Conservation (phyloP, 345 rosid species). For the Cardamine resedifolia region DNA sequence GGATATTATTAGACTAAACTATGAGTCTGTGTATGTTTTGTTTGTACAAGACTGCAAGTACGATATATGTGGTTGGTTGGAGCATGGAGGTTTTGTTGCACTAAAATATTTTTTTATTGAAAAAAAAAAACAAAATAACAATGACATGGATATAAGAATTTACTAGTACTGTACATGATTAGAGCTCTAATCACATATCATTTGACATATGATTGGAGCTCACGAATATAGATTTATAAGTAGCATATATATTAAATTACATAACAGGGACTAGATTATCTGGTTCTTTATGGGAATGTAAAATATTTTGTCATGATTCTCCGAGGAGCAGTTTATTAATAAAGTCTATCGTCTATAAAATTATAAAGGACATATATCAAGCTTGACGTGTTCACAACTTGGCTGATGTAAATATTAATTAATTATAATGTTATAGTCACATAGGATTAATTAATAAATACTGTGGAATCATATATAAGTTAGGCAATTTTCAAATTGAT, state of each 20-base stretch:
- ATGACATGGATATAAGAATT: neutral
- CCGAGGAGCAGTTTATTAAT: neutral
- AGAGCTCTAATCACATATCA: neutral
- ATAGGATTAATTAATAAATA: neutral
- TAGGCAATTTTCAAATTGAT: neutral
- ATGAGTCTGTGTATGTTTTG: too few species aligned
- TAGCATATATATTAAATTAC: neutral
- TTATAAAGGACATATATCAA: neutral
- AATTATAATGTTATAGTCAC: too few species aligned
- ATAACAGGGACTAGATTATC: neutral
- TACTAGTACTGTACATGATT: neutral
- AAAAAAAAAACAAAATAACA: neutral
- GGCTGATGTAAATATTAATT: slow-evolving; percentile 18
- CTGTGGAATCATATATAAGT: neutral
- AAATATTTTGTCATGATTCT: slow-evolving; percentile 3
- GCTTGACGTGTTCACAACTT: slow-evolving; percentile 24
- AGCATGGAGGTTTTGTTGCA: neutral
- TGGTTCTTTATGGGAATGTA: neutral
- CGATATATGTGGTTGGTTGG: neutral
- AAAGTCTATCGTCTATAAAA: neutral
- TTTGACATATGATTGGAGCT: neutral
- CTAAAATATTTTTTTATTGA: neutral
- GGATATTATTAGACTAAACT: too few species aligned
- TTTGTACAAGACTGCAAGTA: neutral
- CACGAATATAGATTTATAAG: neutral